These are phyloP conservation scores for Eutrema heterophyllum DNA, from an alignment of 345 rosid species.

Conservation along the genomic window DNA sequence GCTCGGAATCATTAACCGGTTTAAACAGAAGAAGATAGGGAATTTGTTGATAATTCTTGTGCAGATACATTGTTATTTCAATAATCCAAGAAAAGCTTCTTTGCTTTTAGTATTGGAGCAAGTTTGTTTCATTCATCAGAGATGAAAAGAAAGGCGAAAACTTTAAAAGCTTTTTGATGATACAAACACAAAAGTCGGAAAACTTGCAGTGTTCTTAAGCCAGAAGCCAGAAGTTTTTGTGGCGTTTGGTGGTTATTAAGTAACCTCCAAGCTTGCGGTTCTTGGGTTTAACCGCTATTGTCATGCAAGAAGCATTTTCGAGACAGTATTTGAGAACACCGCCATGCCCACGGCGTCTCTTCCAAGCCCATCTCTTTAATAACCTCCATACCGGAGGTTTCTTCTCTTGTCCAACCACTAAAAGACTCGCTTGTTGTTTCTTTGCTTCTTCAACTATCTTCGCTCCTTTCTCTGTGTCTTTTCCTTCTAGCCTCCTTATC, in stretches of 20 bases:
- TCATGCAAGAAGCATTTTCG: constrained; percentile 77
- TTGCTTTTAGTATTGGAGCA: constrained; percentile 7
- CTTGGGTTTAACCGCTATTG: constrained; percentile 79
- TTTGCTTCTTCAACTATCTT: constrained; percentile 78
- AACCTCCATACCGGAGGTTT: constrained; percentile 53
- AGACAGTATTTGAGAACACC: constrained; percentile 66
- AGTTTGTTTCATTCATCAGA: constrained; percentile 1
- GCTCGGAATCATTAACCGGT: constrained; percentile 2
- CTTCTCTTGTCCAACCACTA: constrained; percentile 75
- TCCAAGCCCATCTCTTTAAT: constrained; percentile 49
- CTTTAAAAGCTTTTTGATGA: not conserved
- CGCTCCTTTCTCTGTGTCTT: constrained; percentile 53
- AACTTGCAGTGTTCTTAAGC: constrained; percentile 40
- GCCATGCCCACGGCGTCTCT: constrained; percentile 29
- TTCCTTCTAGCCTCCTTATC: constrained; percentile 50
- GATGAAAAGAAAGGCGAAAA: not conserved
- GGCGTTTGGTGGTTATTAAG: constrained; percentile 89
- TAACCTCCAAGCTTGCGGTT: constrained; percentile 74
- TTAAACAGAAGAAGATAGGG: constrained; percentile 15
- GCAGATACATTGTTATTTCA: constrained; percentile 23
- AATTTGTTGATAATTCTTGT: constrained; percentile 25
- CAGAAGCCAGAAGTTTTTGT: constrained; percentile 86
- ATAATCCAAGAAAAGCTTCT: constrained; percentile 4
- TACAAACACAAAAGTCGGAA: constrained; percentile 8
- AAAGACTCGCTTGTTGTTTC: constrained; percentile 47